Base-by-base conservation (phyloP, 495 filamentous ascomycete species). In the Xylaria palmicola region DNA sequence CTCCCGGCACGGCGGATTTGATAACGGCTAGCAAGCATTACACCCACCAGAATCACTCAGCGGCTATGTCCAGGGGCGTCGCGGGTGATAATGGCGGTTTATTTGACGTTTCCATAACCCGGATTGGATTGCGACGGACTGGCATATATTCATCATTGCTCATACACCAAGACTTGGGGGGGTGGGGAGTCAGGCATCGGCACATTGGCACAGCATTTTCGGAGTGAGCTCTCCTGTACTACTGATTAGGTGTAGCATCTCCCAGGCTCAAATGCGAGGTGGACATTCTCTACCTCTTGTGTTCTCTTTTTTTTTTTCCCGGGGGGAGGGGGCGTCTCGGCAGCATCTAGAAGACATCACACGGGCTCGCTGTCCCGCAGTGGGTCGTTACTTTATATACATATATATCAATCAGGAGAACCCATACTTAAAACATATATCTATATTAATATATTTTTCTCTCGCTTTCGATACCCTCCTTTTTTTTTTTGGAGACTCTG, bases 121-220 rank as follows among this genome's bases (percentile, higher is more conserved):
- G 41, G 47, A 48, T 55, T 54, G 50, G 43, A 48, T 61, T 40
- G 59, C 34, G 39, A 27, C 24, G 30, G 43, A 44, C 57, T 59
- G 44, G 56, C 34, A 49, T 44, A 51, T 36, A 59, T 51, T 29
- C 37, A 26, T 17, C 57, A 52, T 60, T 49, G 48, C 57, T 44
- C 45, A 60, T 60, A 60, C 47, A 50, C 56, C n/a, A 30, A 49
- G 22, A 49, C 17, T 27, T 20, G 27, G 48, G 24, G 41, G 36
- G 19, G 57, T 36, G 24, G 41, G 36, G 19, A 48, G 47, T 56
- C 36, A 36, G 34, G 36, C 51, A 40, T 55, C 19, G 51, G 51
- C 51, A 55, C 51, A 43, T 56, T 44, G 39, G 53, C 39, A 56
- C 37, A 56, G 53, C 53, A 56, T 56, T 44, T 41, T 56, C 17